Base-by-base conservation (phyloP, 2,329 filamentous ascomycete species). In the Colletotrichum caudatum region DNA sequence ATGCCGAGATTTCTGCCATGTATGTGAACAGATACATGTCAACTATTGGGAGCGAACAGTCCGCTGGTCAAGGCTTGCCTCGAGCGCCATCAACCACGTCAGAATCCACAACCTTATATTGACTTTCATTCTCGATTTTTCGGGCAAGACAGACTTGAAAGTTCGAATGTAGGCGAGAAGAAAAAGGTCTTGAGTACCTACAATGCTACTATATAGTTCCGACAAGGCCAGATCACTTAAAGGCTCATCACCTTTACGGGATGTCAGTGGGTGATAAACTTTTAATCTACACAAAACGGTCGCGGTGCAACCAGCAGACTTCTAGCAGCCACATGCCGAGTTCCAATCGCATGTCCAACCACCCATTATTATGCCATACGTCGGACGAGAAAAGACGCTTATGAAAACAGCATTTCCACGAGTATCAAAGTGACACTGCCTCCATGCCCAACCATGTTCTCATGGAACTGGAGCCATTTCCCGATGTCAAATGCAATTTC, bases 41-140 rank as follows among this genome's bases (percentile, higher is more conserved):
- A 18, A 20, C 6, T 7, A 5, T 20, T 20, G 0, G 6, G 20
- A 44, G 6, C 1, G 20, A 20, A 5, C 18, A 20, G 2, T 18
- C 41, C 6, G 41, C 16, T 44, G 41, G 39, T 20, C 41, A 8
- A 7, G 5, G 39, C 16, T 44, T 20, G 18, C 16, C 16, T 20
- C 16, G 41, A 20, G 41, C 6, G 2, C 14, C 5, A 41, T 18
- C 39, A 18, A 41, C 14, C 2, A 46, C 29, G 29, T 46, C 20
- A 1, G 1, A n/a, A 1, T 3, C 0, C 8, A n/a, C 20, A 46
- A 4, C 18, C 44, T n/a, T 8, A 46, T n/a, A n/a, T n/a, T 18
- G 20, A 20, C 44, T n/a, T n/a, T n/a, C 7, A 8, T 9, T n/a
- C 44, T n/a, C 8, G 4, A n/a, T 9, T 7, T n/a, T 20, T n/a